Percentiles rank a stretch among this genome's conserved stretches.
phyloP scores from a whole-genome alignment of 2,329 filamentous ascomycete species.

The Ceratocystis harringtonii region DNA sequence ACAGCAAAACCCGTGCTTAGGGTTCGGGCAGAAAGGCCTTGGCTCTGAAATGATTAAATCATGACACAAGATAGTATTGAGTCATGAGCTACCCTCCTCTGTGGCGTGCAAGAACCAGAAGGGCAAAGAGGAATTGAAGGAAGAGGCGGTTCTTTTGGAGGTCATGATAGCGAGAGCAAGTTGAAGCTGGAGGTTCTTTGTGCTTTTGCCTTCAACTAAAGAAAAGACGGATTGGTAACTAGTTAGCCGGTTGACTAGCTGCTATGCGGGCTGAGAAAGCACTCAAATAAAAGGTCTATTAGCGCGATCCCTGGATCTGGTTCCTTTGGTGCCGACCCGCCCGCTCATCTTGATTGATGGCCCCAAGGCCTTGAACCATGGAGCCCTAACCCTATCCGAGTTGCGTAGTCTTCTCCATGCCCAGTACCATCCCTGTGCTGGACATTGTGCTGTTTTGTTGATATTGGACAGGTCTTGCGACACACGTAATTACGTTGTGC shows the following conservation, averaged over 20 bases:
- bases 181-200: background rate
- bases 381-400: too few species aligned
- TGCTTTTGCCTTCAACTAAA: background rate
- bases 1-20: background rate
- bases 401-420: background rate
- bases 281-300: background rate
- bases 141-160: background rate
- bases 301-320: background rate
- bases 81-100: background rate
- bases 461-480: background rate
- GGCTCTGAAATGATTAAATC: background rate
- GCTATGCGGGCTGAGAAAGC: background rate
- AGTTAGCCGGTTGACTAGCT: background rate
- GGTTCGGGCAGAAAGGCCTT: background rate
- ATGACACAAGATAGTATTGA: background rate
- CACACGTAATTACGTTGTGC: background rate
- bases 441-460: background rate
- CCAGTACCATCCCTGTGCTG: background rate
- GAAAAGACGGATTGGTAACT: background rate
- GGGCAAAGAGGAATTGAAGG: background rate
- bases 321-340: background rate
- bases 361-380: background rate
- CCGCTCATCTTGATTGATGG: background rate
- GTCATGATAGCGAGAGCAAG: background rate
- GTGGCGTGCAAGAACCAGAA: background rate